Base-by-base conservation (phyloP, 2,329 filamentous ascomycete species). In the Plenodomus lindquistii region DNA sequence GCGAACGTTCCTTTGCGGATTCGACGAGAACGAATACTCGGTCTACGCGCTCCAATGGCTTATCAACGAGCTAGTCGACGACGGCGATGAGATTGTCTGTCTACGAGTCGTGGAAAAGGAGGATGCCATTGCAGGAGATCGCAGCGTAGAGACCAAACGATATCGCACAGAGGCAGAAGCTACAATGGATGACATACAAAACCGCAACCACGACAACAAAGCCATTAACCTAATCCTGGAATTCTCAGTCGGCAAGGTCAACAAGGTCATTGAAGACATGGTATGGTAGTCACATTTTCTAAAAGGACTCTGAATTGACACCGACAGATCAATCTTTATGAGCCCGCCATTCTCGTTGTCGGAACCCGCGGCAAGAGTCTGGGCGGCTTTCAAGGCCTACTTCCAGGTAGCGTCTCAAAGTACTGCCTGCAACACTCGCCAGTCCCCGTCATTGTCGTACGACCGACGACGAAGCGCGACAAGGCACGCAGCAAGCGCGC, bases 391-490 rank as follows among this genome's bases (percentile, higher is more conserved):
- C 91, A 96, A 68, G 89, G 90, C 40, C 78, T 96, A 22, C 82
- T 96, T 36, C 90, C 89, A 40, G 94, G 91, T 55, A 94, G 89
- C 0, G 92, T 96, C 37, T 95, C 90, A 20, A 96, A 96, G 69
- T 97, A 96, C 74, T 96, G 92, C 65, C 80, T 96, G 11, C 92
- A 97, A 68, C 92, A 96, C 70, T 96, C 89, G 1, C 91, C 92
- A 0, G 89, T 97, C 1, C 92, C 92, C 1, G 92, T 96, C 7
- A 92, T 96, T 22, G 92, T 97, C 24, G 92, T 96, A 9, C 84
- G 92, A 3, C 91, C 92, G 29, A 88, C 87, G 24, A 88, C 89
- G 52, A 95, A 95, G 75, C 87, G 92, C 17, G 84, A 89, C 66
- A 94, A 94, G 75, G 95, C 95, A 76, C 95, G 94, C 74, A 81